phyloP scores from a whole-genome alignment of 805 yeast genomes.

The Ogataea minuta region DNA sequence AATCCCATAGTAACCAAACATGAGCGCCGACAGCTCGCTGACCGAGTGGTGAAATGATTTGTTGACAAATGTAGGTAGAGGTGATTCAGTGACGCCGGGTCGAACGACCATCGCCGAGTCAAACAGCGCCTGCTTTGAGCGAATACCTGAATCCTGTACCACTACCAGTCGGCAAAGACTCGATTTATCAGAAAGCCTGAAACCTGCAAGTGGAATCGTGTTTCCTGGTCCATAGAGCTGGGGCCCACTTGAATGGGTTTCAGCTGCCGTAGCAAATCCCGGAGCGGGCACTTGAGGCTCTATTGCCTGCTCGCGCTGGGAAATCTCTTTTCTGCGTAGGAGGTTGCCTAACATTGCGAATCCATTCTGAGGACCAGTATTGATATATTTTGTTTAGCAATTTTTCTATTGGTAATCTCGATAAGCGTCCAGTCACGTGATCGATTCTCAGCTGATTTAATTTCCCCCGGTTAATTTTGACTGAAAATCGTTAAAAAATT shows the following conservation, averaged over 20 bases:
- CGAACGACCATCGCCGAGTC: constrained; percentile 37
- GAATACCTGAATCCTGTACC: constrained; percentile 49
- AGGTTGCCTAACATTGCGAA: constrained; percentile 8
- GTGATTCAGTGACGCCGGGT: constrained; percentile 6
- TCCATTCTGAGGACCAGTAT: constrained; percentile 1
- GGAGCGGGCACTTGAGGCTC: constrained; percentile 7
- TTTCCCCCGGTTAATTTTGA: no score
- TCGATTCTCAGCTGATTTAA: no score
- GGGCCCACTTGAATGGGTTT: constrained; percentile 45
- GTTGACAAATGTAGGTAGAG: constrained; percentile 15
- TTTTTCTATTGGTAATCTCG: constrained; percentile 1
- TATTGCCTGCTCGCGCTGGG: not conserved
- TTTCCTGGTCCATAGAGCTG: constrained; percentile 43
- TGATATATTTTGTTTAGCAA: not conserved
- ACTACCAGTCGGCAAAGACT: constrained; percentile 41
- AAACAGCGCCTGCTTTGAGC: constrained; percentile 47
- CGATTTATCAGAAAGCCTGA: constrained; percentile 25
- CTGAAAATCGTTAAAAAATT: no score
- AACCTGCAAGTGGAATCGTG: constrained; percentile 16
- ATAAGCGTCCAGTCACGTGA: constrained; percentile 2
- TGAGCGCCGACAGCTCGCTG: constrained; percentile 47
- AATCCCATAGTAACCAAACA: constrained; percentile 55
- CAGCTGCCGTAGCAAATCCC: constrained; percentile 25
- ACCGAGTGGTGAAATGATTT: constrained; percentile 40
- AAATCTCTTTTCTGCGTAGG: constrained; percentile 7